phyloP scores from a whole-genome alignment of 441 rosid genomes.

The Gossypium gossypioides region DNA sequence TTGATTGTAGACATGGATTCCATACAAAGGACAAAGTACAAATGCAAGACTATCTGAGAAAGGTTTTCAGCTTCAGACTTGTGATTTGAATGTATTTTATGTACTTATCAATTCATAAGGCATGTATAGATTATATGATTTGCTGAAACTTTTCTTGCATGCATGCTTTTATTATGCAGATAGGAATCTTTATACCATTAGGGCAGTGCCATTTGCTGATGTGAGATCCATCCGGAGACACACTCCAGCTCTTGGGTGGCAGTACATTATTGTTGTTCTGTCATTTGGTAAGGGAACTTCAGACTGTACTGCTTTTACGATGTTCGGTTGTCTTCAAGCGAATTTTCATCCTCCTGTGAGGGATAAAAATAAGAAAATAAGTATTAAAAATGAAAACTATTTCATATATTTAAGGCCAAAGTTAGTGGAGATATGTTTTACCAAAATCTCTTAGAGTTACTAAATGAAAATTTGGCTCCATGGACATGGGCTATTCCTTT shows the following conservation, averaged over 20 bases:
- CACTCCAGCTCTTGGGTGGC: slow-evolving; percentile 93
- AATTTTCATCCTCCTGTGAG: not conserved
- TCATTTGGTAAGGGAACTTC: slow-evolving; percentile 57
- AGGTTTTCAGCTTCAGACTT: slow-evolving; percentile 36
- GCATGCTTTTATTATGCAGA: slow-evolving; percentile 38
- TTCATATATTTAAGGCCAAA: not conserved
- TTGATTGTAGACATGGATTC: slow-evolving; percentile 72
- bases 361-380: not conserved
- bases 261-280: slow-evolving; percentile 73
- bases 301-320: not conserved
- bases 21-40: slow-evolving; percentile 67
- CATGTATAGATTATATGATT: not conserved
- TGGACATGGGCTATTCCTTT: not conserved
- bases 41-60: slow-evolving; percentile 62
- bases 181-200: slow-evolving; percentile 79
- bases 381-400: not conserved
- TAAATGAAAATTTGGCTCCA: not conserved
- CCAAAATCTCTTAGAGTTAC: not conserved
- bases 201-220: slow-evolving; percentile 63
- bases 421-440: not conserved
- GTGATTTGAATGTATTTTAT: slow-evolving; percentile 6
- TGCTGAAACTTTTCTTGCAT: slow-evolving; percentile 7
- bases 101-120: slow-evolving; percentile 3
- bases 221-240: slow-evolving; percentile 77
- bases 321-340: not conserved